Percentiles rank a stretch among this genome's conserved stretches.
Evolutionary conservation across 73 alveolate genomes (phyloP).

Genomic region (Symbiodinium natans): DNA sequence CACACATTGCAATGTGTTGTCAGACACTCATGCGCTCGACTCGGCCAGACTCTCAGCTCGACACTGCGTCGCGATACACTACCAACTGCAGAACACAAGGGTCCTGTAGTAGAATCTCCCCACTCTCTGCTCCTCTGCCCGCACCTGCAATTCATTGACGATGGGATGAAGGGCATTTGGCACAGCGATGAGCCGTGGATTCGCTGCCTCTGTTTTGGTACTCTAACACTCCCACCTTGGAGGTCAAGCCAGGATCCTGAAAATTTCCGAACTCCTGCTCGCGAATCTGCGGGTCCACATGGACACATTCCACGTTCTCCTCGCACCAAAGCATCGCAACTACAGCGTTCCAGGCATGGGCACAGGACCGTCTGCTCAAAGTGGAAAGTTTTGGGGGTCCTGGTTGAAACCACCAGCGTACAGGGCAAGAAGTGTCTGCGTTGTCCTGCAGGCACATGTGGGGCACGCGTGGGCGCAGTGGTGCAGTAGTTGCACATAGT

Average conservation of each 20-base stretch:
- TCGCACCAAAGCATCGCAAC: background rate
- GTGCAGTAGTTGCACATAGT: no score
- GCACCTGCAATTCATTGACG: slow-evolving; percentile 1
- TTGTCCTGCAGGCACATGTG: slow-evolving; percentile 28
- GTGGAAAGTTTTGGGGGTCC: no score
- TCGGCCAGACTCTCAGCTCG: background rate
- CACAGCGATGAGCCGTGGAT: background rate
- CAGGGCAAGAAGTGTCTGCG: slow-evolving; percentile 58
- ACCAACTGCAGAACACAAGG: background rate
- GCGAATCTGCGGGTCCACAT: slow-evolving; percentile 85
- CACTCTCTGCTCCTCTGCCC: slow-evolving; percentile 75
- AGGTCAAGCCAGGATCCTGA: slow-evolving; percentile 71
- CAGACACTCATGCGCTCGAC: background rate
- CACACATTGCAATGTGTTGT: background rate
- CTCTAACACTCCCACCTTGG: slow-evolving; percentile 27
- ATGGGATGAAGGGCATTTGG: background rate
- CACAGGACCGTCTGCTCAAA: no score
- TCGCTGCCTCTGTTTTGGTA: background rate
- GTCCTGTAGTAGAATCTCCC: slow-evolving; percentile 90
- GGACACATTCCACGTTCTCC: slow-evolving; percentile 52
- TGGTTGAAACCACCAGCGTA: slow-evolving; percentile 52
- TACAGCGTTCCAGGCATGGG: no score
- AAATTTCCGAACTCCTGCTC: slow-evolving; percentile 92
- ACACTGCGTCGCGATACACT: background rate
- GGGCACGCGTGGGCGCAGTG: no score